Conservation (phyloP, 2,329 filamentous ascomycete species). For the Aphanocladium album region DNA sequence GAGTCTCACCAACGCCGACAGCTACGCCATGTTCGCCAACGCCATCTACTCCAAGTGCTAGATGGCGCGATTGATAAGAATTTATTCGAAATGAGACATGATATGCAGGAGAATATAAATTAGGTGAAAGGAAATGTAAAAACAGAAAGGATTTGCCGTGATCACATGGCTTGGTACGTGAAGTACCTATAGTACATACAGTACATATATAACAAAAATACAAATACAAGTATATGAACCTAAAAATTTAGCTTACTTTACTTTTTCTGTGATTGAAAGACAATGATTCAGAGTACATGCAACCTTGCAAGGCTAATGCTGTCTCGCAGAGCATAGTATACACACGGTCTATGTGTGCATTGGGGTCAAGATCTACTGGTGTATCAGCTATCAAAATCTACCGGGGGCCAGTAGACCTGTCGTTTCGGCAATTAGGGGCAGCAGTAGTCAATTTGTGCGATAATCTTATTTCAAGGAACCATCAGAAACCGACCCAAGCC, state of each 20-base stretch:
- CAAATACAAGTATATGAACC: not conserved
- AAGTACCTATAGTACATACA: not conserved
- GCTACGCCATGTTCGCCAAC: constrained; percentile 18
- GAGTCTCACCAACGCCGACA: constrained; percentile 18
- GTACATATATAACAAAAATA: not conserved
- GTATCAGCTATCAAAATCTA: not conserved
- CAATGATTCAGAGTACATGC: no score
- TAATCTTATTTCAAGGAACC: no score
- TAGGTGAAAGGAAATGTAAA: not conserved
- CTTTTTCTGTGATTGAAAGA: not conserved
- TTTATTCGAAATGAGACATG: not conserved
- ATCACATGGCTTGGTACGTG: not conserved
- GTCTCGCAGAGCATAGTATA: not conserved
- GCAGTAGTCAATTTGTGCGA: no score
- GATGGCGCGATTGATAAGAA: not conserved
- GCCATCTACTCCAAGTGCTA: constrained; percentile 13
- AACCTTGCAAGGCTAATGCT: not conserved
- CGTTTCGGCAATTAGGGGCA: not conserved
- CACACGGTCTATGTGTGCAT: no score
- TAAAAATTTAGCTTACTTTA: not conserved
- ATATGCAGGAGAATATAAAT: not conserved
- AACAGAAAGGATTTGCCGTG: not conserved
- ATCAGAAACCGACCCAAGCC: not conserved
- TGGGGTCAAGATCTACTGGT: not conserved
- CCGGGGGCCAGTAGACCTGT: not conserved